Evolutionary conservation across 2,329 filamentous ascomycete genomes (phyloP).

Genomic region (Diaporthe ilicicola): DNA sequence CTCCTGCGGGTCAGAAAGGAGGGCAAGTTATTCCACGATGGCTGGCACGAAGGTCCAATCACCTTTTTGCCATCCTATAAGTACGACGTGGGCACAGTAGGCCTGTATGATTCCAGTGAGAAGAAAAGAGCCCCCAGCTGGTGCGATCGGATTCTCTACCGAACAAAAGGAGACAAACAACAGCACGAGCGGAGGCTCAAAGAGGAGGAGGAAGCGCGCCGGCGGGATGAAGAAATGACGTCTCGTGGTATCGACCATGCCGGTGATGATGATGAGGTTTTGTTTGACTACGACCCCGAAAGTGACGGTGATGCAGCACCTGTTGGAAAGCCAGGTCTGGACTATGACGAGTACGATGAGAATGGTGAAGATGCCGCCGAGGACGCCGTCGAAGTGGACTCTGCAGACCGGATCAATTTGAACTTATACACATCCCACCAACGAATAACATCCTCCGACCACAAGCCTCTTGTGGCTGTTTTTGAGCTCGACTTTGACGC

Average conservation of each 20-base stretch:
- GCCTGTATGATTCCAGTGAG: slow-evolving; percentile 93
- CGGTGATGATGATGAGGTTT: slow-evolving; percentile 79
- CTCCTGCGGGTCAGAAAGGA: slow-evolving; percentile 76
- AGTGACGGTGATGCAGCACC: slow-evolving; percentile 65
- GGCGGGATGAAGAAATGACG: slow-evolving; percentile 86
- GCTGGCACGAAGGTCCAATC: slow-evolving; percentile 90
- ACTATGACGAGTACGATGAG: slow-evolving; percentile 68
- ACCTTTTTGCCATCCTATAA: slow-evolving; percentile 95
- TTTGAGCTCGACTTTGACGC: slow-evolving; percentile 89
- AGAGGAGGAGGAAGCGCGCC: slow-evolving; percentile 73
- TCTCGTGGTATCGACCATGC: slow-evolving; percentile 78
- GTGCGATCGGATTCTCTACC: slow-evolving; percentile 93
- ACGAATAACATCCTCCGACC: slow-evolving; percentile 88
- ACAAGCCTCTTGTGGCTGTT: slow-evolving; percentile 87
- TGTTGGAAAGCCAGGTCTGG: slow-evolving; percentile 54
- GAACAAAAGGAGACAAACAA: slow-evolving; percentile 76
- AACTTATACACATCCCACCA: slow-evolving; percentile 88
- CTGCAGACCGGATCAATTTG: slow-evolving; percentile 61
- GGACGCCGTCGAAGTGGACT: slow-evolving; percentile 66
- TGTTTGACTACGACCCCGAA: slow-evolving; percentile 92
- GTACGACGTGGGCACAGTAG: slow-evolving; percentile 93
- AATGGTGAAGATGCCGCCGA: slow-evolving; percentile 54
- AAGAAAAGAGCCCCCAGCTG: slow-evolving; percentile 93
- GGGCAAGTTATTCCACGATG: slow-evolving; percentile 86
- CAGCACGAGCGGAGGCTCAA: slow-evolving; percentile 69